These are phyloP conservation scores for Venturia oleaginea DNA, from an alignment of 2,329 filamentous ascomycete genomes.

Conservation along the genomic window DNA sequence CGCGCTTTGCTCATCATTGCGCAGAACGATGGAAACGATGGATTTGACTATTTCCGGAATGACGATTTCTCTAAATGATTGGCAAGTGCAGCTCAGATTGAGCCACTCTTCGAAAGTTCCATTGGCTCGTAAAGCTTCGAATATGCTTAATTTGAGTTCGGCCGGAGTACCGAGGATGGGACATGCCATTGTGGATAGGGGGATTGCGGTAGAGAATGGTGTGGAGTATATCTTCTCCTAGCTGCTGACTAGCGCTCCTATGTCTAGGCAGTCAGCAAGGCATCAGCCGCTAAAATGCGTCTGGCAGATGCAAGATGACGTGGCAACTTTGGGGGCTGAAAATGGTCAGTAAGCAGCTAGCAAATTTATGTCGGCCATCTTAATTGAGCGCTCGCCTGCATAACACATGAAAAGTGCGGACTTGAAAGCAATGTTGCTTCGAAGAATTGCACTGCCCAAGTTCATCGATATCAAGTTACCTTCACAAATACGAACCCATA, in stretches of 20 bases:
- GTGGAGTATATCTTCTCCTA: neutral
- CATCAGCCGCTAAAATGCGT: neutral
- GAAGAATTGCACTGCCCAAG: too few species aligned
- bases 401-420: too few species aligned
- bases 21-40: neutral
- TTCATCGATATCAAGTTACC: too few species aligned
- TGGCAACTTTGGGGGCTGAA: neutral
- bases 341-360: too few species aligned
- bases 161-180: neutral
- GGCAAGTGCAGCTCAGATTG: neutral
- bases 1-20: neutral
- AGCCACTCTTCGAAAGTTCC: neutral
- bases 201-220: neutral
- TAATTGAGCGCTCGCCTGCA: too few species aligned
- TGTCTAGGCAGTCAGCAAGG: neutral
- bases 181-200: neutral
- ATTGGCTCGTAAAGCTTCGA: neutral
- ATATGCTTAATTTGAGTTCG: neutral
- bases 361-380: too few species aligned
- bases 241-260: neutral
- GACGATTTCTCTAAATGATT: neutral
- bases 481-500: too few species aligned
- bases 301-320: neutral
- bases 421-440: too few species aligned
- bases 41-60: neutral